A percentile compares a stretch with the other conserved stretches of the same genome.
phyloP scores from a whole-genome alignment of 768 basidiomycete species.

The Obba rivulosa region DNA sequence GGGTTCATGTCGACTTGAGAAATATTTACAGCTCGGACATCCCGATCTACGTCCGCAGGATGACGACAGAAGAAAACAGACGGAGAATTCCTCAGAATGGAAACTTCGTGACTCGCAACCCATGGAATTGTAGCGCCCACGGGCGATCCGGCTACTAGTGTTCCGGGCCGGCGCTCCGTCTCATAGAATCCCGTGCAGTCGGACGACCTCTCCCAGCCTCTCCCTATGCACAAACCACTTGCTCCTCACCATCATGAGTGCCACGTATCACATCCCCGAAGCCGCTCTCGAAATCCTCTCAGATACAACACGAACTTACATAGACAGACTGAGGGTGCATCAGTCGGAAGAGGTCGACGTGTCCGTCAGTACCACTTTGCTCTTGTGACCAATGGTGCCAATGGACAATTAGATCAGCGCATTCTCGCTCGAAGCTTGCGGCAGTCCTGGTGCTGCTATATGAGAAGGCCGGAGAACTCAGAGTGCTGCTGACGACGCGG shows the following conservation, averaged over 20 bases:
- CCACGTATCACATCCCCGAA: neutral
- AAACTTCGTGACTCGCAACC: too few relatives aligned
- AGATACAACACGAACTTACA: constrained; percentile 19
- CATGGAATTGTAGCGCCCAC: too few relatives aligned
- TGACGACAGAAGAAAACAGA: too few relatives aligned
- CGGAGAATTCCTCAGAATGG: too few relatives aligned
- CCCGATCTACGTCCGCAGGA: too few relatives aligned
- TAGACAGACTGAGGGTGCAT: constrained; percentile 35
- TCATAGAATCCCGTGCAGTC: too few relatives aligned
- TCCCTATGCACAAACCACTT: too few relatives aligned
- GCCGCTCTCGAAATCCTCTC: constrained; percentile 12
- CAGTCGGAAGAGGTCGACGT: constrained; percentile 38
- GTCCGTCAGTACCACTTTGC: constrained; percentile 42
- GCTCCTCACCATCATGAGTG: neutral
- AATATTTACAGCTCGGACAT: neutral
- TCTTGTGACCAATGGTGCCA: constrained; percentile 6
- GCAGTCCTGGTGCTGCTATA: constrained; percentile 80
- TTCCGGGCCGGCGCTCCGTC: too few relatives aligned
- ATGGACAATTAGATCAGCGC: constrained; percentile 23
- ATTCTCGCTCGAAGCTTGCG: constrained; percentile 45
- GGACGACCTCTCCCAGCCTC: too few relatives aligned
- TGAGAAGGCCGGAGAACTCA: constrained; percentile 59
- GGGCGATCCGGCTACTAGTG: too few relatives aligned
- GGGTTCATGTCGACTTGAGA: neutral
- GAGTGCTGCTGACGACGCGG: constrained; percentile 82